phyloP scores from a whole-genome alignment of 2,329 filamentous ascomycete genomes.

The Ceratocystis smalleyi region DNA sequence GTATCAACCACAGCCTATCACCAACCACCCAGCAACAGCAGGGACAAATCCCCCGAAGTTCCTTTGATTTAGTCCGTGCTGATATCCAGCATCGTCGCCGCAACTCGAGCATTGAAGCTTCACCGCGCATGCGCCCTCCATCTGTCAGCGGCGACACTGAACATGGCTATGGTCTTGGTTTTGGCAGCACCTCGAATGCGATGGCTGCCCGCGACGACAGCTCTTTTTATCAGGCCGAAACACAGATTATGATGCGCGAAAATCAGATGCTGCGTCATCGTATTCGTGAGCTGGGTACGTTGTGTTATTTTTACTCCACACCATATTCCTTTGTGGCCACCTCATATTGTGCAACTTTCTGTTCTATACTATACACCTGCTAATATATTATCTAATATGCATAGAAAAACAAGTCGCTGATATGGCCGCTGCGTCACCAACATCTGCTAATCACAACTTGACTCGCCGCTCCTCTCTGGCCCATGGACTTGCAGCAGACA shows the following conservation, averaged over 20 bases:
- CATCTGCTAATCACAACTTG: slow-evolving; percentile 30
- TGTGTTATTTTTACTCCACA: not conserved
- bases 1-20: slow-evolving; percentile 33
- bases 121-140: slow-evolving; percentile 40
- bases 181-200: slow-evolving; percentile 17
- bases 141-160: slow-evolving; percentile 39
- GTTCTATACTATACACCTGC: slow-evolving; percentile 2
- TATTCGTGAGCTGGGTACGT: slow-evolving; percentile 54
- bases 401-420: slow-evolving; percentile 39
- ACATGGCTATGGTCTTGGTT: slow-evolving; percentile 33
- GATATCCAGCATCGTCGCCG: slow-evolving; percentile 37
- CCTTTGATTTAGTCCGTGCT: slow-evolving; percentile 42
- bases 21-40: slow-evolving; percentile 28
- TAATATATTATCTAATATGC: slow-evolving; percentile 15
- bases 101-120: slow-evolving; percentile 35
- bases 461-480: slow-evolving; percentile 34
- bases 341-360: not conserved
- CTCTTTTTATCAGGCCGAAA: slow-evolving; percentile 70
- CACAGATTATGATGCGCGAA: slow-evolving; percentile 59
- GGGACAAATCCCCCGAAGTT: slow-evolving; percentile 35
- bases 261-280: slow-evolving; percentile 69
- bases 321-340: no score
- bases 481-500: slow-evolving; percentile 19
- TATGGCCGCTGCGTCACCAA: slow-evolving; percentile 21
- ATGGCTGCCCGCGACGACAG: slow-evolving; percentile 55